Evolutionary conservation across 371 early-diverging fungal species (phyloP), one percentile per base, ranked within the genome.

Genomic region (Mortierella sp.): DNA sequence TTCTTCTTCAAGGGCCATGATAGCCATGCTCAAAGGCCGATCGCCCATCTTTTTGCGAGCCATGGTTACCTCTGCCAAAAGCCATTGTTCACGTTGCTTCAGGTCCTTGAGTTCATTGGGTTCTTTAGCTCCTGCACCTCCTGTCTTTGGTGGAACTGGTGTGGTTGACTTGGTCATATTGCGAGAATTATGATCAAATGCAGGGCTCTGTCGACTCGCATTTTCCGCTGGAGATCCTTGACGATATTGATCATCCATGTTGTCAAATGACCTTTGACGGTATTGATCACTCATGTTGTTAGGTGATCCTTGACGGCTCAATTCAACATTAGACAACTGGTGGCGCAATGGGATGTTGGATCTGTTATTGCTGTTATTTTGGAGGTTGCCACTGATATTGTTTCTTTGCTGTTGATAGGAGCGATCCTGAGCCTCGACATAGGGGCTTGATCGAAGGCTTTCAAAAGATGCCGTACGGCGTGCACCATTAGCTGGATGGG

Each of bases 31-130:
- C 50, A 76, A 40, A 5, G 73, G 82, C 5, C 73, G 65, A 16
- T 76, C 80, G 4, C 80, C 82, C 59, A 70, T 69, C 58, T 70
- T 68, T 52, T 82, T 76, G 53, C 82, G 82, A 2, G 76, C 82
- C 70, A 72, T 72, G 10, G 73, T 63, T 8, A 76, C 70, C 22
- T 76, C 82, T 0, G 82, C 82, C 58, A 73, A 38, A 21, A 82
- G 65, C 76, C 82, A 82, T 45, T 76, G 76, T 43, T 81, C 81
- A 7, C 81, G 72, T 50, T 76, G 76, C 55, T 65, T 68, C 19
- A 76, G 64, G 21, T 82, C 76, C 57, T 69, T 70, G 38, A 72
- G 55, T 33, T 81, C 82, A n/a, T 13, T 59, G 28, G 68, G 8
- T 58, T 58, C 67, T 36, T 61, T 61, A 15, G 5, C 28, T 28